phyloP scores from a whole-genome alignment of 805 yeast genomes.

The Pichia rugopelliculosa region DNA sequence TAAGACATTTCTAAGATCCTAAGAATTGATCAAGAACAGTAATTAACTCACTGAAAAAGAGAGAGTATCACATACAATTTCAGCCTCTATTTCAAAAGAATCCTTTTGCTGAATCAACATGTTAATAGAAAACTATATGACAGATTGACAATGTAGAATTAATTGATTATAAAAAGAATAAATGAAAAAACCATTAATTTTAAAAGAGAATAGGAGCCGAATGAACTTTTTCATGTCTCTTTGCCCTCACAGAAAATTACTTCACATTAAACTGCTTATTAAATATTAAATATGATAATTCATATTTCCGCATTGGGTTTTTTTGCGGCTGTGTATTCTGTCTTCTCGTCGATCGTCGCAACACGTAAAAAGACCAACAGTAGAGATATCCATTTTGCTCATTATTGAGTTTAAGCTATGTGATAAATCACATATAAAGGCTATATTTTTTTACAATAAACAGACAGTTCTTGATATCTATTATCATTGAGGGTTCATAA shows the following conservation, averaged over 20 bases:
- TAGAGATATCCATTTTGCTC: no score
- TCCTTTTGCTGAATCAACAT: constrained; percentile 2
- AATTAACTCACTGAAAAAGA: neutral
- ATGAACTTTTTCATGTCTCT: neutral
- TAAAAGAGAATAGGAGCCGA: neutral
- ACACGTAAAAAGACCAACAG: neutral
- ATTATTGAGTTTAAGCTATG: neutral
- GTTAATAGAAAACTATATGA: neutral
- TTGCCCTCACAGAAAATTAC: neutral
- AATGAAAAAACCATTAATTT: neutral
- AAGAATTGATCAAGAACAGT: no score
- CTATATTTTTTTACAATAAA: neutral
- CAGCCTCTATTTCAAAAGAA: neutral
- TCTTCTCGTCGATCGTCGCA: neutral
- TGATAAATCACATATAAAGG: neutral
- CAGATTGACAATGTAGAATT: no score
- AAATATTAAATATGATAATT: neutral
- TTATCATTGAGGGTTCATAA: neutral
- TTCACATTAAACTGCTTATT: no score
- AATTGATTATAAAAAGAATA: no score
- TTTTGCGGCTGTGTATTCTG: neutral
- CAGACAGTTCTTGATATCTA: no score
- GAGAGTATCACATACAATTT: neutral
- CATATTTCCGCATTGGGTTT: neutral
- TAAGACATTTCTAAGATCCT: no score